Evolutionary conservation across 805 yeast species (phyloP), one percentile per base, ranked within the genome.

Genomic region (Schizosaccharomyces octosporus): DNA sequence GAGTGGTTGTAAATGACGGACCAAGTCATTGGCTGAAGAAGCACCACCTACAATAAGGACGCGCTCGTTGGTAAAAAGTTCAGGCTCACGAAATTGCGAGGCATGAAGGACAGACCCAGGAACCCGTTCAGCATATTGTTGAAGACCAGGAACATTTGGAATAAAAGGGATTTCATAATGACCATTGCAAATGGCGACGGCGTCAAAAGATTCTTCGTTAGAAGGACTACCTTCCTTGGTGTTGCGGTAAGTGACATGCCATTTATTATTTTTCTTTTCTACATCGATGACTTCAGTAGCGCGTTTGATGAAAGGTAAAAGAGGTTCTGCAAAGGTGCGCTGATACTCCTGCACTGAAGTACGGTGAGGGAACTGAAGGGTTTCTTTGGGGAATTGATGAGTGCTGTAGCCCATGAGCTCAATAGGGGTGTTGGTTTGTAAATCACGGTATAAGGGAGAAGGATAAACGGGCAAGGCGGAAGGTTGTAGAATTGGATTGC

Each of bases 21-120:
- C 79, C 54, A 85, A 73, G 67, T 87, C 95, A 21, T 80, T 78
- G 32, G 90, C 95, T 39, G 87, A 81, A 1, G 93, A 84, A 11
- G 83, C 81, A 66, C 82, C 83, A 0, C 95, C 95, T n/a, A 86
- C 79, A 21, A 76, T 67, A 61, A 78, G 63, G 1, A 77, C 75
- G 5, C 27, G 29, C 39, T 75, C 73, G 62, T 69, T 73, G n/a
- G 61, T 64, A 63, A 74, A 83, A 15, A 72, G 74, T 1, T 72
- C 73, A 0, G 81, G 76, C 21, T 69, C 69, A 62, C 81, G 75
- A 67, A 75, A 84, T 45, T 75, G 70, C 63, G 81, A 81, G 6
- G 88, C 76, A 69, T 84, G 90, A 2, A 72, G 64, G 1, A 84
- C 69, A 0, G 77, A 72, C 1, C 71, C 75, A 0, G 84, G 84